A percentile compares a stretch with the other conserved stretches of the same genome.
phyloP scores from a whole-genome alignment of 108 stramenopile genomes.

The Cyclostephanos tholiformis region DNA sequence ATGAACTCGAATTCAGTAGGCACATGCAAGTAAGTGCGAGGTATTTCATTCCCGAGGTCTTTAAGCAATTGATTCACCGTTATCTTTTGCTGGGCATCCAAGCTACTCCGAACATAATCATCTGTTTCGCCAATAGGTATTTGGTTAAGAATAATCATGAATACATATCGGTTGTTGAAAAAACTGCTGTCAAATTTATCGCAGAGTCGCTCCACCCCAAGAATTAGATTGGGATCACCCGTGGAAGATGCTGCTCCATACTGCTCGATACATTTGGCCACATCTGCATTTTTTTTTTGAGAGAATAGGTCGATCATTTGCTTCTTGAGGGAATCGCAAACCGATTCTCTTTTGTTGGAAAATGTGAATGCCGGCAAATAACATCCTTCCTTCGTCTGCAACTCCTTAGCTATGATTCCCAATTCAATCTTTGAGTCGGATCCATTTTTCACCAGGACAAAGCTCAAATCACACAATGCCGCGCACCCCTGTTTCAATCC shows the following conservation, averaged over 20 bases:
- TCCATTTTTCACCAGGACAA: slow-evolving; percentile 35
- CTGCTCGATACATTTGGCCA: slow-evolving; percentile 23
- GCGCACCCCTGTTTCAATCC: slow-evolving; percentile 48
- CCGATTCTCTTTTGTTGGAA: slow-evolving; percentile 5
- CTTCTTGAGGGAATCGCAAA: not conserved
- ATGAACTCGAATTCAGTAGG: slow-evolving; percentile 41
- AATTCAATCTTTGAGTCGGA: slow-evolving; percentile 5
- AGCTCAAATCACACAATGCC: slow-evolving; percentile 30
- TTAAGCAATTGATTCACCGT: slow-evolving; percentile 25
- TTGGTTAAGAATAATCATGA: slow-evolving; percentile 40
- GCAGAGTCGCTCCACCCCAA: slow-evolving; percentile 53
- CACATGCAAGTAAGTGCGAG: slow-evolving; percentile 62
- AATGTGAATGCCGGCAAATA: slow-evolving; percentile 50
- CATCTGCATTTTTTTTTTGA: slow-evolving; percentile 14
- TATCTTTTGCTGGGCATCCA: slow-evolving; percentile 31
- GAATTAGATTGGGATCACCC: slow-evolving; percentile 15
- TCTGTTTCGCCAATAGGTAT: slow-evolving; percentile 19
- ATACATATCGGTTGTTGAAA: slow-evolving; percentile 26
- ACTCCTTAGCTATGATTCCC: slow-evolving; percentile 48
- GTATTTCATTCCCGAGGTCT: slow-evolving; percentile 48
- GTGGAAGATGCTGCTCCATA: slow-evolving; percentile 14
- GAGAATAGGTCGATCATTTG: slow-evolving; percentile 36
- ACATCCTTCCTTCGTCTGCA: slow-evolving; percentile 48
- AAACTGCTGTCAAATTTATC: slow-evolving; percentile 36
- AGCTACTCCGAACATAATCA: slow-evolving; percentile 13